Conservation (phyloP, 768 basidiomycete genomes). For the Dioszegia aurantiaca region DNA sequence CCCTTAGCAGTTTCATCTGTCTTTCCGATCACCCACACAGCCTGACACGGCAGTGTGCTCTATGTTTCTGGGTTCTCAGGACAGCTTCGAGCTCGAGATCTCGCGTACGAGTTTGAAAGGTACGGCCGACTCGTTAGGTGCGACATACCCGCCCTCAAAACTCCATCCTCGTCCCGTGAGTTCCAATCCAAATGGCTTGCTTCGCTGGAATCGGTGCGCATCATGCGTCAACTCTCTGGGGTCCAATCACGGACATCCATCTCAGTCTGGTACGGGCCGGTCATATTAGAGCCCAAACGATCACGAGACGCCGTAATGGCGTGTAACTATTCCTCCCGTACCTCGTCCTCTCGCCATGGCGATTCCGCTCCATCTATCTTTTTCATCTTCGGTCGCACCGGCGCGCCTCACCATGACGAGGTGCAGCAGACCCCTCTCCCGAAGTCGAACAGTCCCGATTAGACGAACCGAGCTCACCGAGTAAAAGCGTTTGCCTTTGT, state of each 20-base stretch:
- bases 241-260: no score
- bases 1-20: not conserved
- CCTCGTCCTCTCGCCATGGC: no score
- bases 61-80: constrained; percentile 47
- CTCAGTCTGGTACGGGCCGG: no score
- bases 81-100: constrained; percentile 40
- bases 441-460: not conserved
- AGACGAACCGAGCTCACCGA: constrained; percentile 18
- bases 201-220: constrained; percentile 15
- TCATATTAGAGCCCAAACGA: no score
- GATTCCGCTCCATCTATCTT: not conserved
- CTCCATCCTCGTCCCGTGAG: constrained; percentile 42
- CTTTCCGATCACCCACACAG: not conserved
- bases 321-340: no score
- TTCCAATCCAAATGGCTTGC: not conserved
- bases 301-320: no score
- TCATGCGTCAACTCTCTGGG: no score
- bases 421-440: not conserved
- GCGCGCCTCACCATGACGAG: not conserved
- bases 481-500: constrained; percentile 75
- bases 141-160: constrained; percentile 45
- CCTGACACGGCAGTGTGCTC: constrained; percentile 33
- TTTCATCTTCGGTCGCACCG: not conserved
- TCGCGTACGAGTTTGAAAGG: constrained; percentile 50
- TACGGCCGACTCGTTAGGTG: constrained; percentile 45